These are phyloP conservation scores for Withania somnifera DNA, from an alignment of 305 asterid genomes.

Conservation along the genomic window DNA sequence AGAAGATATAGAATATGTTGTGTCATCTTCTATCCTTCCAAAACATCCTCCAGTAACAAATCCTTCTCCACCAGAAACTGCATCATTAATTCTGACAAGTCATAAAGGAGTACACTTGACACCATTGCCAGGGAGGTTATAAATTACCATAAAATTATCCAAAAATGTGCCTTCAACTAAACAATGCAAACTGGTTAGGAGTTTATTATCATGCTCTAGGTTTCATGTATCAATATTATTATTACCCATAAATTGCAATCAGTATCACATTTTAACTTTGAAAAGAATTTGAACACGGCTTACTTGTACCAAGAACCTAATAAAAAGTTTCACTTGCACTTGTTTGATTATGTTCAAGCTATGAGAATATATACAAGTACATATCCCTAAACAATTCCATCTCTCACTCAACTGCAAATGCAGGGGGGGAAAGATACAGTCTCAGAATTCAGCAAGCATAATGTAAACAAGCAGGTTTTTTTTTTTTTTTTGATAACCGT, in stretches of 20 bases:
- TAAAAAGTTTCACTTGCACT: not conserved
- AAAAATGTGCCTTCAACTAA: not conserved
- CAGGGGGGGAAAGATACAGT: not conserved
- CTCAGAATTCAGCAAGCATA: not conserved
- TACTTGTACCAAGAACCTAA: not conserved
- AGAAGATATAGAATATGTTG: no score
- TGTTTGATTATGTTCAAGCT: not conserved
- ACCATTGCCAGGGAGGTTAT: not conserved
- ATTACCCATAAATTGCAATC: not conserved
- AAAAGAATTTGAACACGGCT: not conserved
- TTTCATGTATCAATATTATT: not conserved
- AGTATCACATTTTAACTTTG: not conserved
- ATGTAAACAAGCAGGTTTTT: not conserved
- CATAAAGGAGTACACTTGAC: not conserved
- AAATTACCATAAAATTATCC: not conserved
- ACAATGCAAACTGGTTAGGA: not conserved
- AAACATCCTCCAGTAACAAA: not conserved
- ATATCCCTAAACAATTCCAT: not conserved
- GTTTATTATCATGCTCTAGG: not conserved
- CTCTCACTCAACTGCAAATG: not conserved
- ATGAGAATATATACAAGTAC: not conserved
- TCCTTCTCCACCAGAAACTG: not conserved
- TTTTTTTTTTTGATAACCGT: no score
- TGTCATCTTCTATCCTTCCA: not conserved
- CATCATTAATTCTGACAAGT: not conserved